Evolutionary conservation across 129 eudicot species (phyloP).

Genomic region (Deinandra increscens): DNA sequence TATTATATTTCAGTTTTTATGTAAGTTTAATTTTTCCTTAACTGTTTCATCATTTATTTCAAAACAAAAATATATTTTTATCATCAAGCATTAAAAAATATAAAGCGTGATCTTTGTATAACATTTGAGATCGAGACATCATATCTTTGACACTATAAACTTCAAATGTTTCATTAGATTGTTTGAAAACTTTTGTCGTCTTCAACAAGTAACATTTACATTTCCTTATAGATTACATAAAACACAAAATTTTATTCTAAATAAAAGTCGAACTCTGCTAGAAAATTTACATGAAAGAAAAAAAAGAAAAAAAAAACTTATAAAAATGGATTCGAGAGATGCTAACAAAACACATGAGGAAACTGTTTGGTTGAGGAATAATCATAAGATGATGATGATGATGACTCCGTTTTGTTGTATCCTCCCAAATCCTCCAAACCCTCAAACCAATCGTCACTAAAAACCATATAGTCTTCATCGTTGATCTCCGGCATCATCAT

Average conservation of each 20-base stretch:
- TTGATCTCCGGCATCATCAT: slow-evolving; percentile 2
- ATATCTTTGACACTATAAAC: slow-evolving; percentile 33
- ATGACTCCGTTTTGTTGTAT: slow-evolving; percentile 20
- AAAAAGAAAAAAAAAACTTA: background rate
- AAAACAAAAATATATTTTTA: background rate
- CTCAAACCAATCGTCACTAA: slow-evolving; percentile 66
- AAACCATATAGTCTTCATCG: slow-evolving; percentile 23
- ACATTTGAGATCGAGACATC: slow-evolving; percentile 28
- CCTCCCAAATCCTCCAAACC: slow-evolving; percentile 68
- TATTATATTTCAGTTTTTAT: too few species aligned
- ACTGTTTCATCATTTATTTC: too few species aligned
- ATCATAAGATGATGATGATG: slow-evolving; percentile 26
- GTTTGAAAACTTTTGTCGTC: background rate
- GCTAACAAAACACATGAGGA: slow-evolving; percentile 40
- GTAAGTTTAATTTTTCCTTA: too few species aligned
- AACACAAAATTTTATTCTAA: slow-evolving; percentile 16
- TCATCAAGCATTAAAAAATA: background rate
- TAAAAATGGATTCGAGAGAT: background rate
- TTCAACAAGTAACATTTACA: slow-evolving; percentile 1
- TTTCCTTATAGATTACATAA: slow-evolving; percentile 9
- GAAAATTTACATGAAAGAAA: slow-evolving; percentile 17
- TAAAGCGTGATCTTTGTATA: background rate
- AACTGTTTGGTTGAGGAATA: slow-evolving; percentile 23
- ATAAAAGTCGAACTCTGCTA: slow-evolving; percentile 12
- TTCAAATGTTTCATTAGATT: background rate